A percentile compares a stretch with the other conserved stretches of the same genome.
These are phyloP conservation scores for Calonectria hongkongensis DNA, from an alignment of 2,329 filamentous ascomycete species.

Conservation along the genomic window DNA sequence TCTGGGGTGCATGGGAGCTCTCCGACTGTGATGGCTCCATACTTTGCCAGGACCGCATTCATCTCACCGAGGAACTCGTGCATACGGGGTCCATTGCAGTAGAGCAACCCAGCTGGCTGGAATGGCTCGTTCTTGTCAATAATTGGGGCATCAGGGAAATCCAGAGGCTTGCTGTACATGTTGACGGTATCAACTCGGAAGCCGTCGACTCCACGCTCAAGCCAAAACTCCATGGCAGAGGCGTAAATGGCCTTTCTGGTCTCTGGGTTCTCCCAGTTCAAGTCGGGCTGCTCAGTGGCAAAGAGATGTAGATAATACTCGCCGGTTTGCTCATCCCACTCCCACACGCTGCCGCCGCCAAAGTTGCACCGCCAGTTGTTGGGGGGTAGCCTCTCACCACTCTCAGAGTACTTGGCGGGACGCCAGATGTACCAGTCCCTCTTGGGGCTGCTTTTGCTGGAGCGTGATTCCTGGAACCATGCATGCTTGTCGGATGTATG, in stretches of 20 bases:
- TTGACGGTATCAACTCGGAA: constrained; percentile 87
- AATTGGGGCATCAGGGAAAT: constrained; percentile 75
- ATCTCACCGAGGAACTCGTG: constrained; percentile 82
- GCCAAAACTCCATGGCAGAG: constrained; percentile 85
- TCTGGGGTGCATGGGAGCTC: constrained; percentile 80
- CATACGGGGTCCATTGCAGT: constrained; percentile 81
- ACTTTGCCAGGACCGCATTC: constrained; percentile 74
- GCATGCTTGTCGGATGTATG: constrained; percentile 53
- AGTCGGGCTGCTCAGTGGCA: constrained; percentile 84
- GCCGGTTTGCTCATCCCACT: constrained; percentile 81
- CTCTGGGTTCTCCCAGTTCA: constrained; percentile 88
- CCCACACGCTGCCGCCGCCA: constrained; percentile 77
- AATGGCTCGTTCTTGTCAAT: constrained; percentile 64
- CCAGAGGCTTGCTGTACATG: constrained; percentile 79
- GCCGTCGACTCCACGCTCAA: constrained; percentile 82
- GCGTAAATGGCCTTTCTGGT: constrained; percentile 82
- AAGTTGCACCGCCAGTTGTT: constrained; percentile 85
- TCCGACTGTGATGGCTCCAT: constrained; percentile 82
- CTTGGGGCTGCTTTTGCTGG: constrained; percentile 46
- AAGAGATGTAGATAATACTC: constrained; percentile 89
- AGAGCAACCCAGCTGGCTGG: constrained; percentile 74
- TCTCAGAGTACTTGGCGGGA: constrained; percentile 69
- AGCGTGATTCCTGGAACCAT: constrained; percentile 52
- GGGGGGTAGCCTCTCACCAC: constrained; percentile 79
- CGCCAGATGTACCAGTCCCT: constrained; percentile 79